These are phyloP conservation scores for Myriosclerotinia scirpicola DNA, from an alignment of 2,329 filamentous ascomycete species.

Conservation along the genomic window DNA sequence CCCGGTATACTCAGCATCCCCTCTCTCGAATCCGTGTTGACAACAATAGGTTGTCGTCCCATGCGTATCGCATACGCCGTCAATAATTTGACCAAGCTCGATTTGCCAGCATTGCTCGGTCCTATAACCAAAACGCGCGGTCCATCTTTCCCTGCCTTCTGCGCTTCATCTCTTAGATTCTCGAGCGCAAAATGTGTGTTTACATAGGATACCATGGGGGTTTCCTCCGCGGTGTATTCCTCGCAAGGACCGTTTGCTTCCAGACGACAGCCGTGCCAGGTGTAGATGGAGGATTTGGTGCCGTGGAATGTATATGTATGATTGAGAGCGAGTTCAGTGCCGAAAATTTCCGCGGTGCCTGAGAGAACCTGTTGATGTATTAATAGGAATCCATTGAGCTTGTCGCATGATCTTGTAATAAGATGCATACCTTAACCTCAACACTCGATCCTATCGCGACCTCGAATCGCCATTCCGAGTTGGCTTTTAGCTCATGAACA, in stretches of 20 bases:
- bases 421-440: constrained; percentile 50
- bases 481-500: constrained; percentile 57
- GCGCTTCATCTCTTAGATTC: constrained; percentile 63
- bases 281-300: constrained; percentile 83
- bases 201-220: constrained; percentile 74
- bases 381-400: constrained; percentile 22
- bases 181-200: constrained; percentile 90
- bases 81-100: constrained; percentile 73
- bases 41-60: constrained; percentile 73
- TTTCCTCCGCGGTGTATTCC: constrained; percentile 74
- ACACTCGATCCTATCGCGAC: constrained; percentile 57
- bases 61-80: constrained; percentile 76
- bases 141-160: constrained; percentile 53
- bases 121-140: constrained; percentile 86
- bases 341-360: constrained; percentile 90
- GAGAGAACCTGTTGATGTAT: constrained; percentile 60
- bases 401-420: constrained; percentile 17
- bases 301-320: constrained; percentile 79
- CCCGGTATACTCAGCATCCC: constrained; percentile 76
- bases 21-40: constrained; percentile 83
- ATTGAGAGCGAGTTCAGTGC: constrained; percentile 83
- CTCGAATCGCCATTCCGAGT: constrained; percentile 78
- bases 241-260: constrained; percentile 63
- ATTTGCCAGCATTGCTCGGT: constrained; percentile 77
- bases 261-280: constrained; percentile 86